A percentile compares a stretch with the other conserved stretches of the same genome.
phyloP scores from a whole-genome alignment of 257 asterid genomes.

The Solanum chilense region DNA sequence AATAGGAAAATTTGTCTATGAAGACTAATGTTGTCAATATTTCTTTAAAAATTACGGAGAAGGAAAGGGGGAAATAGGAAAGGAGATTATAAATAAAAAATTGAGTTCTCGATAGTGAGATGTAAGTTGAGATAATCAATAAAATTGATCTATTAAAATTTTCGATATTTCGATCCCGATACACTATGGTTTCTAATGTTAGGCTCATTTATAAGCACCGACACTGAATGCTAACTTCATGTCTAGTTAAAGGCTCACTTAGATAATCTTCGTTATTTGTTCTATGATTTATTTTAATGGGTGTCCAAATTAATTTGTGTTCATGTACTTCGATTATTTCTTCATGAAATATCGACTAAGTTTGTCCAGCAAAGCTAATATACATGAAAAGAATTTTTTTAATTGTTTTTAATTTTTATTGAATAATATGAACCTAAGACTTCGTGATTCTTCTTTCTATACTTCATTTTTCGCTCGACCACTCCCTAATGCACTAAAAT shows the following conservation, averaged over 20 bases:
- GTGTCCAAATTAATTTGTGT: neutral
- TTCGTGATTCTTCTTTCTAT: neutral
- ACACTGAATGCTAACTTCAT: neutral
- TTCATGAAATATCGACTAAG: too few relatives aligned
- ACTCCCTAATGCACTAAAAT: neutral
- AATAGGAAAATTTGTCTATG: neutral
- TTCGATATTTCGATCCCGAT: neutral
- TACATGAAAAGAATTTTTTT: accelerated
- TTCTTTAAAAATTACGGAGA: neutral
- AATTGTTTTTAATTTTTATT: neutral
- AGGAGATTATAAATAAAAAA: neutral
- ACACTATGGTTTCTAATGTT: neutral
- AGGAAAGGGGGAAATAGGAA: neutral
- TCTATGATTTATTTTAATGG: neutral
- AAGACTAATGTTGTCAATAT: neutral
- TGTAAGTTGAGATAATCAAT: neutral
- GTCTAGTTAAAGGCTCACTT: neutral
- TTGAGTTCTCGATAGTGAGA: neutral
- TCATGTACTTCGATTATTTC: neutral
- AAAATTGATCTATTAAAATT: neutral
- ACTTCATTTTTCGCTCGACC: neutral
- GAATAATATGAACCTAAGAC: neutral
- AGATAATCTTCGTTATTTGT: neutral
- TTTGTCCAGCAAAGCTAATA: neutral
- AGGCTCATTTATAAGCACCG: neutral